Base-by-base conservation (phyloP, 2,329 filamentous ascomycete species). In the Tolypocladium ovalisporum region DNA sequence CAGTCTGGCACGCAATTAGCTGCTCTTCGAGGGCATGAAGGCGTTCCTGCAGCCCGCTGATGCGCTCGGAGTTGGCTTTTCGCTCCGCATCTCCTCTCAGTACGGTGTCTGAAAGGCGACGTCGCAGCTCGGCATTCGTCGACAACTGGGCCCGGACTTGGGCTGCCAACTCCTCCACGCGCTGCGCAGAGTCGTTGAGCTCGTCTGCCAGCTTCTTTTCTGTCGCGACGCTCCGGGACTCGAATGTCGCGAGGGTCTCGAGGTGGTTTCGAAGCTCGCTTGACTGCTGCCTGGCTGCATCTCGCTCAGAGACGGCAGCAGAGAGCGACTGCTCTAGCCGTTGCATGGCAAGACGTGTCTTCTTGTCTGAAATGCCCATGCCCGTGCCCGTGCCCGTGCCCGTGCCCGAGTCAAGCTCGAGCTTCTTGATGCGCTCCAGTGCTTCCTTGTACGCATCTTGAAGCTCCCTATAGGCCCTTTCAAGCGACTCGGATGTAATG, bases 21-120 rank as follows among this genome's bases (percentile, higher is more conserved):
- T 87, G 84, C 60, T 97, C 92, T 69, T 97, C 94, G 54, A 97
- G 83, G 19, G 77, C 74, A 65, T 88, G 90, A 57, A 99, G 85
- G 58, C 86, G 87, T 60, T 82, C 81, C 70, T 97, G 92, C 69
- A 97, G 83, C 56, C 85, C 81, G 57, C 89, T 89, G 69, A 99
- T 96, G 65, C 89, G 88, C 55, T 84, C 80, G 17, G 88, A 88
- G 61, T 91, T 95, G 59, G 85, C 76, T 66, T 86, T 86, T 69
- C 96, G 92, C 65, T 94, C 90, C 36, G 81, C 79, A 66, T 97
- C 93, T 58, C 93, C 92, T 61, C 90, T 88, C 55, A 84, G 78
- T 40, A 97, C 89, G 1, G 92, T 90, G 24, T 89, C 83, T 8
- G 86, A 78, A 2, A 99, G 84, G 47, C 93, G 88, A 57, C 82